phyloP scores from a whole-genome alignment of 78 protist species.

The Emiliania huxleyi region DNA sequence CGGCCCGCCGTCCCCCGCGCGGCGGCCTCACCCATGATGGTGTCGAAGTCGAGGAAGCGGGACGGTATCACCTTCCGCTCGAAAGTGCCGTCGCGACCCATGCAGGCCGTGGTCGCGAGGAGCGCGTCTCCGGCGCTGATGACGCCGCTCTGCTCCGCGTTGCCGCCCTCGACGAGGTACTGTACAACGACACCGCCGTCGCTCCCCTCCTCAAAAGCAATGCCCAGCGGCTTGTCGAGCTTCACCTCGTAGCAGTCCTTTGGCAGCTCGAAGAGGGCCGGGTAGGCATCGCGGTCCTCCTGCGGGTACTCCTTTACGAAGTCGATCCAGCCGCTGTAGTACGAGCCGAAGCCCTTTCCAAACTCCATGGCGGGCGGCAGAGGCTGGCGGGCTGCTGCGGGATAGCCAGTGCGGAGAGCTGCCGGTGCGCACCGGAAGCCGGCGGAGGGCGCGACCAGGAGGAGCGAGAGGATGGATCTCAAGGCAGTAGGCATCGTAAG shows the following conservation, averaged over 20 bases:
- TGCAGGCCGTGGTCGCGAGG: neutral
- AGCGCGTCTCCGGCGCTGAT: neutral
- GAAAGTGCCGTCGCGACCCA: neutral
- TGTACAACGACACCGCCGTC: neutral
- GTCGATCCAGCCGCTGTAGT: constrained; percentile 70
- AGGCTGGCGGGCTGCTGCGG: too few relatives aligned
- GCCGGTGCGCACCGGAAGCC: too few relatives aligned
- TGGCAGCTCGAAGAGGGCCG: neutral
- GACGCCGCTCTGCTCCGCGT: neutral
- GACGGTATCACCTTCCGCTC: neutral
- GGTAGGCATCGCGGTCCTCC: constrained; percentile 17
- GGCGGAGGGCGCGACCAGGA: too few relatives aligned
- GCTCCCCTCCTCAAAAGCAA: neutral
- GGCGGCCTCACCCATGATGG: too few relatives aligned
- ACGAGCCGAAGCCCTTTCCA: too few relatives aligned
- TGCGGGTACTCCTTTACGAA: constrained; percentile 88
- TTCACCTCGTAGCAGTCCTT: neutral
- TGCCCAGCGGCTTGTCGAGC: neutral
- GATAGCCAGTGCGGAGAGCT: too few relatives aligned
- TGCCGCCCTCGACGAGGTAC: neutral
- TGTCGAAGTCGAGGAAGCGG: neutral
- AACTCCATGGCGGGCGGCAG: too few relatives aligned
- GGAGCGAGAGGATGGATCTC: too few relatives aligned
- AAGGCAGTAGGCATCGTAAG: too few relatives aligned
- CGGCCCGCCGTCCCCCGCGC: too few relatives aligned